These are phyloP conservation scores for Moesziomyces aphidis DNA, from an alignment of 1,284 basidiomycete genomes.

Conservation along the genomic window DNA sequence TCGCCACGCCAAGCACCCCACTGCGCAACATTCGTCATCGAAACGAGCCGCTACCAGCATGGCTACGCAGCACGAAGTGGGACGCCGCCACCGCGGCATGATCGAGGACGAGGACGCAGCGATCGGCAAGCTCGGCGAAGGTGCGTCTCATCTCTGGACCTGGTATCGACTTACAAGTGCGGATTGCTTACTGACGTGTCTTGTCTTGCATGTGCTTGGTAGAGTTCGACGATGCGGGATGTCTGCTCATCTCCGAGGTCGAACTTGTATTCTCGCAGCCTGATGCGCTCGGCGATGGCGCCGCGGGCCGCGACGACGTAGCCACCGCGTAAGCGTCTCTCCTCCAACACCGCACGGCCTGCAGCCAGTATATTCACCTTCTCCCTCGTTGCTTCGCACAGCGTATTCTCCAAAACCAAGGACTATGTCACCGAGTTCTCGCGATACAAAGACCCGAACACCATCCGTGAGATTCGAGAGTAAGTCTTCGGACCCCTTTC, in stretches of 20 bases:
- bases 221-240: constrained; percentile 92
- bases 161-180: not conserved
- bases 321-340: constrained; percentile 72
- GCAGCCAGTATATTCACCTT: not conserved
- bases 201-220: constrained; percentile 1
- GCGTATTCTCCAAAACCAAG: constrained; percentile 90
- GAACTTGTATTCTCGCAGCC: constrained; percentile 84
- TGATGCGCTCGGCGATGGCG: constrained; percentile 71
- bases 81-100: constrained; percentile 44
- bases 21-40: not conserved
- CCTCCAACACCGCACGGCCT: not conserved
- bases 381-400: constrained; percentile 62
- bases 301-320: constrained; percentile 82
- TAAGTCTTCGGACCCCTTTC: constrained; percentile 70
- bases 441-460: constrained; percentile 87
- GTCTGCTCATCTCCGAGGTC: constrained; percentile 89
- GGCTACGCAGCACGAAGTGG: constrained; percentile 36
- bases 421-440: constrained; percentile 91
- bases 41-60: no score
- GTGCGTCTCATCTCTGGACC: constrained; percentile 3
- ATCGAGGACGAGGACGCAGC: constrained; percentile 58
- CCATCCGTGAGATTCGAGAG: constrained; percentile 88
- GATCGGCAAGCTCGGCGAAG: constrained; percentile 50
- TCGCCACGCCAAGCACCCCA: no score
- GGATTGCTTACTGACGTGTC: no score